Base-by-base conservation (phyloP, 2,329 filamentous ascomycete species). In the Madurella mycetomatis region DNA sequence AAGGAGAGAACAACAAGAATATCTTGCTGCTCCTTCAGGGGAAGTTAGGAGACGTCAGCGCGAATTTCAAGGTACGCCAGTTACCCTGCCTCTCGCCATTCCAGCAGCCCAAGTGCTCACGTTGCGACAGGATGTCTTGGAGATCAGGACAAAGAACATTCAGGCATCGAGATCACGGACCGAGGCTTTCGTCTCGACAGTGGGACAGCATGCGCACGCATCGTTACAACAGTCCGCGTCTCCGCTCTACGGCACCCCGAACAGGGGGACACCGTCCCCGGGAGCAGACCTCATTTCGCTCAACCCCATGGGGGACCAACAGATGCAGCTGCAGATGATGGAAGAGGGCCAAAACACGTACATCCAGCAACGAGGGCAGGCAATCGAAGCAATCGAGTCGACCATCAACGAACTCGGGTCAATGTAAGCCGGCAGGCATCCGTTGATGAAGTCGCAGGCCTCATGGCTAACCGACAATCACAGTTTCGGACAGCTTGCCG, bases 1-100 rank as follows among this genome's bases (percentile, higher is more conserved):
- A 96, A 71, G 91, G 91, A 63, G 92, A 97, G 69, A 95, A 99
- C 75, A 96, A 95, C 77, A 95, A 96, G 73, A 96, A 97, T 67
- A 94, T 97, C 32, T 89, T 96, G 2, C 85, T 95, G 58, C 80
- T 97, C 68, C 76, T 97, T 16, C 91, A 96, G 72, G 90, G 90
- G 58, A 94, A 94, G 67, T 78, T 97, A 41, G 92, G 91, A 40
- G 91, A 96, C 66, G 92, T 99, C 3, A 89, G 88, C 25, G 90
- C 87, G 59, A 96, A 92, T 70, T 97, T 99, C 80, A 97, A 97
- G 55, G 57, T 59, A 46, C 4, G 13, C 18, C 15, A 8, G 15
- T 41, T 17, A 5, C 1, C n/a, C 16, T 8, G 42, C 18, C 34
- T 11, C 13, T 37, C 11, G 2, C 34, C 34, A 15, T 37, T 15